phyloP scores from a whole-genome alignment of 2,329 filamentous ascomycete genomes.

The Lasiodiplodia sp. region DNA sequence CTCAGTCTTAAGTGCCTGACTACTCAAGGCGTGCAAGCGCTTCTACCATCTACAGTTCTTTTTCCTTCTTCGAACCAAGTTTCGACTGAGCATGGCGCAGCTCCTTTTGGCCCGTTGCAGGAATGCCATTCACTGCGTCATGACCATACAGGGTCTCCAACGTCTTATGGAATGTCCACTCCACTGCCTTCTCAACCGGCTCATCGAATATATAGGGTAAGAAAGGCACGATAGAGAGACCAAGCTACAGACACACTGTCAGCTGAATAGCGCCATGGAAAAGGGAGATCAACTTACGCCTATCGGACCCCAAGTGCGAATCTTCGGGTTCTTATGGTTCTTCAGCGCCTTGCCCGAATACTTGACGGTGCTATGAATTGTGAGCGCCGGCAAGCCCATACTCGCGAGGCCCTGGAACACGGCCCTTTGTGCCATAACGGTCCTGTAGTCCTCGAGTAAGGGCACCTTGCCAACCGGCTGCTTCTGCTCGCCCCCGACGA shows the following conservation, averaged over 20 bases:
- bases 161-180: conserved; percentile 86
- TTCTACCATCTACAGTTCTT: conserved; percentile 44
- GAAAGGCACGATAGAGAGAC: conserved; percentile 74
- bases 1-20: background rate
- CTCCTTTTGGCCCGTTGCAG: conserved; percentile 48
- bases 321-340: conserved; percentile 71
- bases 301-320: conserved; percentile 90
- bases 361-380: conserved; percentile 89
- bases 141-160: conserved; percentile 77
- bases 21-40: background rate
- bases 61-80: conserved; percentile 41
- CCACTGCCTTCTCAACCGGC: conserved; percentile 89
- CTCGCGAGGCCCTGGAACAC: conserved; percentile 90
- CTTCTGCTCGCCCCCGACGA: conserved; percentile 30
- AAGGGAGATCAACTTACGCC: conserved; percentile 67
- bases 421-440: conserved; percentile 88
- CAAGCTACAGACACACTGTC: conserved; percentile 55
- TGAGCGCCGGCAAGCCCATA: conserved; percentile 94
- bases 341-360: conserved; percentile 91
- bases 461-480: conserved; percentile 57
- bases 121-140: conserved; percentile 58
- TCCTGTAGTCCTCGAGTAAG: conserved; percentile 86
- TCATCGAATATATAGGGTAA: conserved; percentile 87
- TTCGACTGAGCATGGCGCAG: conserved; percentile 45
- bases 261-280: background rate